phyloP scores from a whole-genome alignment of 1,139 yeast species.

The Sugiyamaella pinicola region DNA sequence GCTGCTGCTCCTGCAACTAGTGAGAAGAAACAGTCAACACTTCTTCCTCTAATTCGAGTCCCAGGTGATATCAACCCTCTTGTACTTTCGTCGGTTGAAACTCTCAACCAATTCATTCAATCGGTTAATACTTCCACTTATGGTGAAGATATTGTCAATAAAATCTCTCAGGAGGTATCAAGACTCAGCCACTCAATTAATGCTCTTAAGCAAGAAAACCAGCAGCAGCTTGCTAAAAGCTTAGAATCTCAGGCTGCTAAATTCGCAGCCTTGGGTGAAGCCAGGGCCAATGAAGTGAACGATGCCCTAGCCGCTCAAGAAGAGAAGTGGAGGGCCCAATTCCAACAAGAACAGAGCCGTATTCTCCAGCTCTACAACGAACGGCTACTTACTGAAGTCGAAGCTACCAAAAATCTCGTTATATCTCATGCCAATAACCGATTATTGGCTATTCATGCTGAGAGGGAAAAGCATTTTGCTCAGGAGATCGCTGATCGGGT shows the following conservation, averaged over 20 bases:
- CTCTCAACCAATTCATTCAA: constrained; percentile 56
- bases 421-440: constrained; percentile 77
- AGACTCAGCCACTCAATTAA: constrained; percentile 37
- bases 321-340: constrained; percentile 57
- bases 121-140: constrained; percentile 51
- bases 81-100: constrained; percentile 51
- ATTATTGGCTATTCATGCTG: constrained; percentile 67
- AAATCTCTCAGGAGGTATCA: constrained; percentile 36
- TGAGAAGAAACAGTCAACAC: constrained; percentile 12
- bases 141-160: constrained; percentile 36
- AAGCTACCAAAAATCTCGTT: constrained; percentile 68
- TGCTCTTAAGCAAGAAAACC: constrained; percentile 31
- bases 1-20: constrained; percentile 22
- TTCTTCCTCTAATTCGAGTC: constrained; percentile 36
- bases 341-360: constrained; percentile 62
- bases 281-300: constrained; percentile 39
- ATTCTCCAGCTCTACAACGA: constrained; percentile 65
- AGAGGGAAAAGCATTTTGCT: constrained; percentile 72
- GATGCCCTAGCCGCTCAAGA: constrained; percentile 51
- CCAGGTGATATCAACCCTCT: constrained; percentile 48
- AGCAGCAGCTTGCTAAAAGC: constrained; percentile 35
- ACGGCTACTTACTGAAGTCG: constrained; percentile 65
- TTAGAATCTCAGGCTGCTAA: constrained; percentile 34
- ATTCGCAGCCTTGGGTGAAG: constrained; percentile 34
- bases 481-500: constrained; percentile 62